Evolutionary conservation across 441 rosid species (phyloP), one percentile per base, ranked within the genome.

Genomic region (Brassica balearica): DNA sequence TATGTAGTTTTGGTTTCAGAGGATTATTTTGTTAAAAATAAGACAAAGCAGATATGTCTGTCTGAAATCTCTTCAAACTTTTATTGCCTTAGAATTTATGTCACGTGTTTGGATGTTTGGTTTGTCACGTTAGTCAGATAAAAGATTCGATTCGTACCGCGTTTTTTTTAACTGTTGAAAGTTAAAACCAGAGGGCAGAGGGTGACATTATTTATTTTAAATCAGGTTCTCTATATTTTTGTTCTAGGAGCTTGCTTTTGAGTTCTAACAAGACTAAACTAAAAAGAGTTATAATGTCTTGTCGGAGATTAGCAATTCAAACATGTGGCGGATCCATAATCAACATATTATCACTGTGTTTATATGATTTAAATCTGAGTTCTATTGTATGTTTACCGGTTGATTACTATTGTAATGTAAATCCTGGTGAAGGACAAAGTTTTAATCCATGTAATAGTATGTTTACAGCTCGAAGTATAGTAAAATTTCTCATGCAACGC

Each of bases 41-140:
- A 67, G 75, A 70, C 68, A 56, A 65, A 41, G 53, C 72, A 77
- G 71, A 34, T 34, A 34, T 34, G 38, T 34, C 38, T 34, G 38
- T 34, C 38, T 34, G 38, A 34, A 29, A 8, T 27, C 61, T 15
- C 56, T 72, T 65, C 0, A 62, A 41, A 19, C 17, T 29, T 41
- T 38, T 68, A 12, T 51, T 65, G 62, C 68, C 36, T 41, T 65
- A 20, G 72, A 65, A 65, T 27, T 66, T 32, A 14, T 72, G 68
- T 66, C 17, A 51, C 62, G 69, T 36, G 65, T 72, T 65, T 72
- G n/a, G 72, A 58, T 43, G 55, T 77, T 72, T 67, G 64, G 73
- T 10, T 72, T 72, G 69, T 72, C 73, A 60, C 32, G 56, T 72
- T 66, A 20, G 73, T 78, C 69, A 72, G 55, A 71, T n/a, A 25